Conservation (phyloP, 495 filamentous ascomycete genomes). For the Talaromyces borbonicus region DNA sequence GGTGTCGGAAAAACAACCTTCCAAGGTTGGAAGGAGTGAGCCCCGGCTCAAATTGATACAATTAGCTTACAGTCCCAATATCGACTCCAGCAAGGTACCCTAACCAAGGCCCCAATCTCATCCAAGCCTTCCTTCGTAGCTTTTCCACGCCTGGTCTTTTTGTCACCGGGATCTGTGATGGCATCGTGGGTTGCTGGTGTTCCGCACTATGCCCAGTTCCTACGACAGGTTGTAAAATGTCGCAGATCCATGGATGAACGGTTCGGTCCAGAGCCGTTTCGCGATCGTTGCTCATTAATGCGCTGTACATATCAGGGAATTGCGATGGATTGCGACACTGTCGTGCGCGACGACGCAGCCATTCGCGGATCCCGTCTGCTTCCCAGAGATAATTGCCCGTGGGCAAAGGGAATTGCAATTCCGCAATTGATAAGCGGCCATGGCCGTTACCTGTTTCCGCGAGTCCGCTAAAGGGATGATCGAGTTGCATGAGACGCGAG, state of each 20-base stretch:
- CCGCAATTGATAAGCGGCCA: neutral
- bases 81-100: slow-evolving; percentile 6
- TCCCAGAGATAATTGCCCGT: neutral
- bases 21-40: too few species aligned
- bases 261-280: neutral
- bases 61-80: neutral
- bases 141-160: too few species aligned
- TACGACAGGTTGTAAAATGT: neutral
- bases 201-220: too few species aligned
- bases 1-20: too few species aligned
- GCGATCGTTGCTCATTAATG: neutral
- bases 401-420: slow-evolving; percentile 4
- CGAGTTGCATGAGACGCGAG: neutral
- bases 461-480: neutral
- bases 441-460: neutral
- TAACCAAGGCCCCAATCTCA: slow-evolving; percentile 4
- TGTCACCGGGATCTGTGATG: too few species aligned
- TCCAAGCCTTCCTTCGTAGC: slow-evolving; percentile 3
- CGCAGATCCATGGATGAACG: slow-evolving; percentile 2
- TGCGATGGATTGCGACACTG: slow-evolving; percentile 2
- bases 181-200: too few species aligned
- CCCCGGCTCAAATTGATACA: too few species aligned
- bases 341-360: neutral
- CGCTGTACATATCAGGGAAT: neutral
- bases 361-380: slow-evolving; percentile 1